These are phyloP conservation scores for Fusarium chuoi DNA, from an alignment of 2,329 filamentous ascomycete genomes.

Conservation along the genomic window DNA sequence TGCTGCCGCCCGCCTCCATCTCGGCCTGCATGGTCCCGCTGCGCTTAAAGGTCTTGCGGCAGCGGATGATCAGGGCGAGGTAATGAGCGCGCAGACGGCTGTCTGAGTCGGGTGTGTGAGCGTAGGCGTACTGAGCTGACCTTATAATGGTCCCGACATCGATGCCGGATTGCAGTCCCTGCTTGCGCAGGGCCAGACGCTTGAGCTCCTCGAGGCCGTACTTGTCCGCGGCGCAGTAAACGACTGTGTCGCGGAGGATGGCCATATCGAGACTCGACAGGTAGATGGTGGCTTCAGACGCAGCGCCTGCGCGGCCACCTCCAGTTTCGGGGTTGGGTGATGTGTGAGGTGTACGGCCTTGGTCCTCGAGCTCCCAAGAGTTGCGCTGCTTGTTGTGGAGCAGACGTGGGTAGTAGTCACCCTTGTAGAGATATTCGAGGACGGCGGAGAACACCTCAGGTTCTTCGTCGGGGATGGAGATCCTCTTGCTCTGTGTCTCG, in stretches of 20 bases:
- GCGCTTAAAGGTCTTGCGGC: conserved; percentile 96
- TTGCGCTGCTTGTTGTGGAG: conserved; percentile 86
- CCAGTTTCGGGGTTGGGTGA: conserved; percentile 63
- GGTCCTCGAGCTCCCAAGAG: conserved; percentile 89
- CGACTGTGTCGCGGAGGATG: conserved; percentile 89
- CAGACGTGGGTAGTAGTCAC: conserved; percentile 92
- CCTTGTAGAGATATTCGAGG: conserved; percentile 97
- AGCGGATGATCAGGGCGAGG: conserved; percentile 95
- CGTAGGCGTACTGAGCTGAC: conserved; percentile 94
- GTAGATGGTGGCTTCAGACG: conserved; percentile 69
- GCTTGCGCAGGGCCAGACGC: conserved; percentile 90
- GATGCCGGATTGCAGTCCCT: conserved; percentile 91
- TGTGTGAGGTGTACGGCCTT: conserved; percentile 54
- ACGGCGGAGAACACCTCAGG: conserved; percentile 93
- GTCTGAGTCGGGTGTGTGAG: conserved; percentile 92
- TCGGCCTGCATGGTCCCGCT: conserved; percentile 99
- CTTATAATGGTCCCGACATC: conserved; percentile 91
- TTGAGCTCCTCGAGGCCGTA: conserved; percentile 95
- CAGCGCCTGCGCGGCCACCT: conserved; percentile 58
- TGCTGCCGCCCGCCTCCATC: conserved; percentile 91
- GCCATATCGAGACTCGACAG: conserved; percentile 78
- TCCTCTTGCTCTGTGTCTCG: conserved; percentile 80
- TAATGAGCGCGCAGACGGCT: conserved; percentile 95
- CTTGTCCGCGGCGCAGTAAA: conserved; percentile 92
- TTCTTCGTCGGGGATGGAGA: conserved; percentile 79